These are phyloP conservation scores for Camellia oleifera DNA, from an alignment of 179 eudicot genomes.

Conservation along the genomic window DNA sequence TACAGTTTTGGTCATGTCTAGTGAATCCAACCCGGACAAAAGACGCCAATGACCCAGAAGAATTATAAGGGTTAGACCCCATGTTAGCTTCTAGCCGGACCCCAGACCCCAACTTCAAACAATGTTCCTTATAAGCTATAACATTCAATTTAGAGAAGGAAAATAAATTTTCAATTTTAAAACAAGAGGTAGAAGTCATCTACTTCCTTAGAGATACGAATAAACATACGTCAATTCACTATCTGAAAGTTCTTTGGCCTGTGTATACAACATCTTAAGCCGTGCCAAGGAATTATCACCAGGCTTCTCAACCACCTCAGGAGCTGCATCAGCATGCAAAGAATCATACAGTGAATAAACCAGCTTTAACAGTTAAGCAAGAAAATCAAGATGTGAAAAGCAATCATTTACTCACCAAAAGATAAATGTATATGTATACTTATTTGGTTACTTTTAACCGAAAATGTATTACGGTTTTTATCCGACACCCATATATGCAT, in stretches of 20 bases:
- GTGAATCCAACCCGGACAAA: neutral
- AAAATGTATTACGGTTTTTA: too few species aligned
- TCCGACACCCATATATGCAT: too few species aligned
- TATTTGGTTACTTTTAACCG: too few species aligned
- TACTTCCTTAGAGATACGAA: neutral
- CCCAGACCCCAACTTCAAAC: neutral
- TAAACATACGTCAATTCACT: slow-evolving; percentile 64
- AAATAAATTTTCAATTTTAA: neutral
- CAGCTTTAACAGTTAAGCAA: slow-evolving; percentile 1
- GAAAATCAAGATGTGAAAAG: slow-evolving; percentile 1
- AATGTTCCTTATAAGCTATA: neutral
- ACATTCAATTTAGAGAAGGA: slow-evolving; percentile 2
- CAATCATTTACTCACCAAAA: neutral
- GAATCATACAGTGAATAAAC: slow-evolving; percentile 7
- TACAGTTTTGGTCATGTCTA: neutral
- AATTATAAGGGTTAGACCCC: neutral
- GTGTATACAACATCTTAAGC: slow-evolving; percentile 64
- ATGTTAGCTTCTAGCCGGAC: neutral
- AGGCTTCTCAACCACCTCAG: slow-evolving; percentile 87
- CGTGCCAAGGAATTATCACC: slow-evolving; percentile 65
- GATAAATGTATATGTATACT: neutral
- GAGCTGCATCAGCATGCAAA: slow-evolving; percentile 55
- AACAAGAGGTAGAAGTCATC: neutral
- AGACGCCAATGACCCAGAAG: slow-evolving; percentile 1
- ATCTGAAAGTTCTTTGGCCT: slow-evolving; percentile 82